Base-by-base conservation (phyloP, 106 monocot genomes). In the Narthecium ossifragum region DNA sequence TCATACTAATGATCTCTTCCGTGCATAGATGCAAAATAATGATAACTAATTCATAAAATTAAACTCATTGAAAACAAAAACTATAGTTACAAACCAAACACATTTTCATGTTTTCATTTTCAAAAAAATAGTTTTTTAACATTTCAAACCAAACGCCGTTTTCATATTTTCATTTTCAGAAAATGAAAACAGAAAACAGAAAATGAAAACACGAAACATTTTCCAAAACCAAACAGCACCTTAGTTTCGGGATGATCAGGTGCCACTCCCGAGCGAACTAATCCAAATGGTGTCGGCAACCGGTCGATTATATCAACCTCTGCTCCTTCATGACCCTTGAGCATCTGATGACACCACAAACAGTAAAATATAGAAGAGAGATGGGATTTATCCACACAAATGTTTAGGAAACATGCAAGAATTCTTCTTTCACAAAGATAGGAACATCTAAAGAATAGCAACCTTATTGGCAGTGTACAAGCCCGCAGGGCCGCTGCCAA, bases 191-290 rank as follows among this genome's bases (percentile, higher is more conserved):
- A 22, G 10, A 5, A 57, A 30, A 34, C 13, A 3, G 12, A 1
- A 15, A 39, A 11, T 15, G 15, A 39, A 39, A 39, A 15, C 39
- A 15, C 3, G 9, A 9, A 11, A 17, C 2, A 43, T 43, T 43
- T 12, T 12, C n/a, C n/a, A n/a, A n/a, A n/a, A n/a, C n/a, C n/a
- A n/a, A n/a, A n/a, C 25, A 46, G 69, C 46, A 90, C 96, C 90
- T 98, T 98, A n/a, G 96, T 98, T 73, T 90, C 96, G 6, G 77
- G 96, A 70, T 98, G 90, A 87, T 98, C 96, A 2, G 90, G 96
- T 50, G 96, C 96, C 11, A 90, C 96, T 46, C 96, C 96, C 5
- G 86, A 84, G 48, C 96, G 86, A 58, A 98, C 96, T 46, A 98
- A 74, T 27, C 96, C 90, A 68, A 90, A 98, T 5, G 96, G 96